These are phyloP conservation scores for Trichoderma endophyticum DNA, from an alignment of 2,329 filamentous ascomycete species.

Conservation along the genomic window DNA sequence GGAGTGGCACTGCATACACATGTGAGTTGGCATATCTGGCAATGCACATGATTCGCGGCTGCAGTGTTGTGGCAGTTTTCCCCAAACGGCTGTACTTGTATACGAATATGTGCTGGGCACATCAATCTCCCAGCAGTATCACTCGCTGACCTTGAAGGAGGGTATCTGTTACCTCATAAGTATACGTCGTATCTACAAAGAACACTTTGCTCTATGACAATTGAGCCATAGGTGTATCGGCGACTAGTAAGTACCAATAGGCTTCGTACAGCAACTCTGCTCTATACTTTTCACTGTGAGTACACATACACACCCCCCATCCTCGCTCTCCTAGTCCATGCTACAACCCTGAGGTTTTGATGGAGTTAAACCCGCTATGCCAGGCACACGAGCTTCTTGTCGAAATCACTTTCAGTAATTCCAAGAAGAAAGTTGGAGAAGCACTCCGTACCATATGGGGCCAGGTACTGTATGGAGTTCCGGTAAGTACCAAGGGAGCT, in stretches of 20 bases:
- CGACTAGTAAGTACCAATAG: background rate
- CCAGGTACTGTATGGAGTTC: background rate
- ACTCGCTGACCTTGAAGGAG: background rate
- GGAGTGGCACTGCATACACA: background rate
- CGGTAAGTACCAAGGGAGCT: background rate
- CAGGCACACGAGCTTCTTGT: background rate
- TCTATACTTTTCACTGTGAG: background rate
- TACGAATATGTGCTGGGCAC: background rate
- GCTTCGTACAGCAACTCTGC: background rate
- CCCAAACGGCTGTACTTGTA: background rate
- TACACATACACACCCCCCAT: background rate
- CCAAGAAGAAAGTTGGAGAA: background rate
- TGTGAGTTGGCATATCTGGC: background rate
- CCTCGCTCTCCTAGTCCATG: background rate
- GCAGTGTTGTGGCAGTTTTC: background rate
- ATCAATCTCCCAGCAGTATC: background rate
- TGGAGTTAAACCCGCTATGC: background rate
- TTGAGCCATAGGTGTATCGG: background rate
- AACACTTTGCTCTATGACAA: background rate
- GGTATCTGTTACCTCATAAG: background rate
- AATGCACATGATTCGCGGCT: background rate
- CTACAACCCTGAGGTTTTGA: background rate
- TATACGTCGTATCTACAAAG: background rate
- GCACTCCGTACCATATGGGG: background rate
- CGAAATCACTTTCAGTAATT: background rate